A percentile compares a stretch with the other conserved stretches of the same genome.
Conservation (phyloP, 345 rosid genomes). For the Lagerstroemia speciosa region DNA sequence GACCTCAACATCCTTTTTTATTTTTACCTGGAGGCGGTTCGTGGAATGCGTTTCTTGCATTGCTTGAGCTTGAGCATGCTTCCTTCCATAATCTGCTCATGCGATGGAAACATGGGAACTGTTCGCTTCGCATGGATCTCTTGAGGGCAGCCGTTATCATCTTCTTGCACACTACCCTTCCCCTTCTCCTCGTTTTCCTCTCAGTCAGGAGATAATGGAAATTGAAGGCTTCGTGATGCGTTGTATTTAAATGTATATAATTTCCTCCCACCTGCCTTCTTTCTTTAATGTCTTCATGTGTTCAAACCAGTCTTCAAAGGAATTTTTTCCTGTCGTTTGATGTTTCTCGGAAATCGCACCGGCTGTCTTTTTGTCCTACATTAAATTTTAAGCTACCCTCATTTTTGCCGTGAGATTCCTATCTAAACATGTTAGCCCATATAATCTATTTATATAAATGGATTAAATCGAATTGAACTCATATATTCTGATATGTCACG, state of each 20-base stretch:
- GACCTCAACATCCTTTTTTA: constrained; percentile 14
- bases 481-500: too few relatives aligned
- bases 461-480: too few relatives aligned
- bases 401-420: too few relatives aligned
- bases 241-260: too few relatives aligned
- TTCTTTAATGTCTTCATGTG: neutral
- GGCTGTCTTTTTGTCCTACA: too few relatives aligned
- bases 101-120: neutral
- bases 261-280: neutral
- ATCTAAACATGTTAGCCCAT: too few relatives aligned
- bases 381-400: too few relatives aligned
- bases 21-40: neutral
- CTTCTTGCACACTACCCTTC: neutral
- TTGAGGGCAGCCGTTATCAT: neutral
- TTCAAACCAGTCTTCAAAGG: too few relatives aligned
- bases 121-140: neutral
- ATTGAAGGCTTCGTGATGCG: neutral
- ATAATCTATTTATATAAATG: too few relatives aligned
- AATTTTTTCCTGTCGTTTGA: too few relatives aligned
- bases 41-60: neutral
- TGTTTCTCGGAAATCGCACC: too few relatives aligned
- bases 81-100: neutral
- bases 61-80: neutral
- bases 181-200: neutral
- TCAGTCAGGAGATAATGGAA: neutral